Conservation (phyloP, 805 yeast genomes). For the Metschnikowia continentalis region DNA sequence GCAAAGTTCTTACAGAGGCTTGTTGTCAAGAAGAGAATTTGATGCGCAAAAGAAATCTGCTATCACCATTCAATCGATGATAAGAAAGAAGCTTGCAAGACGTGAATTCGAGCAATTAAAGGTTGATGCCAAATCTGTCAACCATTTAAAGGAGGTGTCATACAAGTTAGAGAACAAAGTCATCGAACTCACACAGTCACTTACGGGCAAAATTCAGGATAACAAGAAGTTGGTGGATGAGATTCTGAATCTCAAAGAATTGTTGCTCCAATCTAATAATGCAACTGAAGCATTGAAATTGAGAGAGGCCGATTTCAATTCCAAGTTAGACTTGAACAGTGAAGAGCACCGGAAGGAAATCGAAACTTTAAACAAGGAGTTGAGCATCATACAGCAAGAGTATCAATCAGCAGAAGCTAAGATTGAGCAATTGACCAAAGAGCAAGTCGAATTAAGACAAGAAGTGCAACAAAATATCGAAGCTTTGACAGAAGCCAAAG, state of each 20-base stretch:
- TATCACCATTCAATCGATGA: slow-evolving; percentile 68
- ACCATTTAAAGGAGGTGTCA: slow-evolving; percentile 85
- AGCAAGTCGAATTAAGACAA: slow-evolving; percentile 58
- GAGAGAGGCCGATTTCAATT: slow-evolving; percentile 51
- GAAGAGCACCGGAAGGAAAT: slow-evolving; percentile 47
- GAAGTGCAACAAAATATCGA: slow-evolving; percentile 60
- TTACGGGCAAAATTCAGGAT: slow-evolving; percentile 75
- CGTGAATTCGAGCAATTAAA: slow-evolving; percentile 59
- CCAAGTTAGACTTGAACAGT: slow-evolving; percentile 42
- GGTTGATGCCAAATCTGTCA: slow-evolving; percentile 88
- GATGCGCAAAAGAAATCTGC: slow-evolving; percentile 49
- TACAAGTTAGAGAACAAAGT: slow-evolving; percentile 94
- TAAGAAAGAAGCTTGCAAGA: slow-evolving; percentile 73
- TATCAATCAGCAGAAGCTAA: slow-evolving; percentile 54
- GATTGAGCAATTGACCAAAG: slow-evolving; percentile 55
- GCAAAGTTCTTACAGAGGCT: slow-evolving; percentile 73
- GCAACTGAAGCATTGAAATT: slow-evolving; percentile 52
- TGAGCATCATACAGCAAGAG: slow-evolving; percentile 51
- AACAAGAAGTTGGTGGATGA: slow-evolving; percentile 67
- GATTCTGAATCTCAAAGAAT: slow-evolving; percentile 43
- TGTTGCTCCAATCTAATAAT: slow-evolving; percentile 50
- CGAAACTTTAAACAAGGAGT: slow-evolving; percentile 50
- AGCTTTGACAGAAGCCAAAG: slow-evolving; percentile 58
- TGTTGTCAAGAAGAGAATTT: slow-evolving; percentile 53
- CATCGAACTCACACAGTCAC: slow-evolving; percentile 85